Base-by-base conservation (phyloP, 768 basidiomycete genomes). In the Pleurotus tuoliensis region DNA sequence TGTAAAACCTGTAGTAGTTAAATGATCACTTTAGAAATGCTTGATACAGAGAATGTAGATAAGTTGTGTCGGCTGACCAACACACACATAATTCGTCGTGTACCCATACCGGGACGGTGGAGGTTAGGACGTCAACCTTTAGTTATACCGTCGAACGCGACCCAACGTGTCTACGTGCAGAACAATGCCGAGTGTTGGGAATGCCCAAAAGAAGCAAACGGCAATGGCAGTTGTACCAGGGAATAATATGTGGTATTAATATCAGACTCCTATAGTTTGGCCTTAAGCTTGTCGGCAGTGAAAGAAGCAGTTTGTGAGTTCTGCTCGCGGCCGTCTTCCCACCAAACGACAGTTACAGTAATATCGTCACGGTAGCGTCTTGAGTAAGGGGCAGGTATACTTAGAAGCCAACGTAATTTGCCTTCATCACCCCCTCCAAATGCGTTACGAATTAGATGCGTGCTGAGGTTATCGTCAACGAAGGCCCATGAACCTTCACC, bases 371-470 rank as follows among this genome's bases (percentile, higher is more conserved):
- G 78, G 66, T 84, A 89, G 55, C 87, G 76, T 63, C 93, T 77
- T 24, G 92, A 85, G 60, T 82, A 71, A 13, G 91, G 90, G 4
- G 89, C 76, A n/a, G 92, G 90, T 45, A 95, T 93, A 68, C 91
- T 93, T 64, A 94, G 71, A 55, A 83, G 59, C 66, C 73, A 77
- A 49, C 84, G 78, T 57, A 95, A 75, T 49, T 71, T 69, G 47
- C 56, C 65, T 54, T 80, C 76, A 64, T 94, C 82, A 2, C 82
- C 89, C 27, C 94, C 92, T n/a, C 92, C 92, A 58, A 94, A 84
- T n/a, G 93, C 91, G 65, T 96, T 96, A 59, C 93, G 79, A 56
- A 95, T 92, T 15, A 96, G 73, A 69, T 95, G 94, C 39, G 88
- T 83, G 58, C 87, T 81, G 55, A 90, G 65, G 62, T 93, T 90